Evolutionary conservation across 805 yeast species (phyloP).

Genomic region (Candida verbasci): DNA sequence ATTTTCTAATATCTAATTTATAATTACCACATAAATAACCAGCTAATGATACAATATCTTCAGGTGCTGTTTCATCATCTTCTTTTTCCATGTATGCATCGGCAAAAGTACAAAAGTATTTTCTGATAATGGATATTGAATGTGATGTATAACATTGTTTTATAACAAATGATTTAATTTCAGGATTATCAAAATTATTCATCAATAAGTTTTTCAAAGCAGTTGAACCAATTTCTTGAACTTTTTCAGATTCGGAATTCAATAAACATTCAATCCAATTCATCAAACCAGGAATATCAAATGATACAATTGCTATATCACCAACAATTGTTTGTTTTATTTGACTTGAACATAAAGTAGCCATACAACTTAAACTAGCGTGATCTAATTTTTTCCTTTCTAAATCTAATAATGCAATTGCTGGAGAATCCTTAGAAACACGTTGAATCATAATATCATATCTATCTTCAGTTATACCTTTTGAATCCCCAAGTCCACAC

Average conservation of each 20-base stretch:
- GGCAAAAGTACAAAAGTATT: constrained; percentile 69
- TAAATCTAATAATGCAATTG: constrained; percentile 74
- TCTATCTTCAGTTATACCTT: constrained; percentile 58
- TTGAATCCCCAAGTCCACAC: constrained; percentile 84
- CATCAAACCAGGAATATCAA: constrained; percentile 64
- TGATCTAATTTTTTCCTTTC: constrained; percentile 67
- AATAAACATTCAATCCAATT: constrained; percentile 80
- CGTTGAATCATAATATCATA: constrained; percentile 53
- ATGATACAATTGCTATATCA: constrained; percentile 52
- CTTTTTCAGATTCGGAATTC: constrained; percentile 50
- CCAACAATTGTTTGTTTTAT: constrained; percentile 50
- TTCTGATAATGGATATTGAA: constrained; percentile 33
- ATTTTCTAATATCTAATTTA: constrained; percentile 58
- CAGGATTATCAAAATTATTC: constrained; percentile 52
- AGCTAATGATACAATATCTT: constrained; percentile 70
- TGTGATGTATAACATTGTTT: constrained; percentile 66
- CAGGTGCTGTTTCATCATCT: constrained; percentile 44
- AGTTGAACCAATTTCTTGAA: constrained; percentile 58
- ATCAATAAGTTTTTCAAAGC: constrained; percentile 69
- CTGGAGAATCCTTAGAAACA: constrained; percentile 37
- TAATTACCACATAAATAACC: constrained; percentile 76
- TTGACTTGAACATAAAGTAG: constrained; percentile 72
- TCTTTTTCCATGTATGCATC: constrained; percentile 54
- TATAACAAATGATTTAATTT: constrained; percentile 55
- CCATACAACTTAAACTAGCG: constrained; percentile 80